Evolutionary conservation across 140 eudicot genomes (phyloP), one percentile per base, ranked within the genome.

Genomic region (Bidens hawaiensis): DNA sequence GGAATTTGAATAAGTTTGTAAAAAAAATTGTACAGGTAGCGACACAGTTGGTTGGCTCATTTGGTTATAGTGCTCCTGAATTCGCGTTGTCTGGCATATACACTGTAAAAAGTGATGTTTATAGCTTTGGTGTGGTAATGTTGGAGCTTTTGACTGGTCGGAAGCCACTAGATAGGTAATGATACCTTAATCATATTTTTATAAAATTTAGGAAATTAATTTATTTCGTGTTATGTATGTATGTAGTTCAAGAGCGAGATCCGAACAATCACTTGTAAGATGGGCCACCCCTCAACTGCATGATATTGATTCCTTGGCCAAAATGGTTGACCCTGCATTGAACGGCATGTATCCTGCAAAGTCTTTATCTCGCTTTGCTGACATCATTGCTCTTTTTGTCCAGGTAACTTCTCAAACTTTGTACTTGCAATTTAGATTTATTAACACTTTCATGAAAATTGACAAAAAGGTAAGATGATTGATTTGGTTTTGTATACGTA

Each of bases 211-310:
- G 1, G 12, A 36, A 57, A 28, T 52, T 65, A 27, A 11, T 56
- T 26, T 70, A 38, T 34, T 60, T 45, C 19, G 40, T 19, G 17
- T 46, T 30, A 23, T 40, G 67, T 51, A 33, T 67, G 56, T 68
- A 87, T 52, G 22, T n/a, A 52, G 98, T 69, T 87, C 98, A 68
- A 87, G 93, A 68, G 71, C 36, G 38, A 78, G 98, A 81, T 75
- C 95, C 14, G 98, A 91, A 69, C 96, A 85, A 67, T 91, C 98
- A 24, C 88, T 87, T 47, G 98, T 91, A 42, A 74, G 95, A 69
- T 91, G 95, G 96, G 98, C 98, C 49, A 91, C 95, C 62, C 98
- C 98, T 52, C 98, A 91, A 60, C 95, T 91, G 40, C 98, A 91
- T 54, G 98, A 91, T 61, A 91, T 91, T 27, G 98, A 91, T 57